phyloP scores from a whole-genome alignment of 768 basidiomycete species.

The Neoboletus subvelutipes region DNA sequence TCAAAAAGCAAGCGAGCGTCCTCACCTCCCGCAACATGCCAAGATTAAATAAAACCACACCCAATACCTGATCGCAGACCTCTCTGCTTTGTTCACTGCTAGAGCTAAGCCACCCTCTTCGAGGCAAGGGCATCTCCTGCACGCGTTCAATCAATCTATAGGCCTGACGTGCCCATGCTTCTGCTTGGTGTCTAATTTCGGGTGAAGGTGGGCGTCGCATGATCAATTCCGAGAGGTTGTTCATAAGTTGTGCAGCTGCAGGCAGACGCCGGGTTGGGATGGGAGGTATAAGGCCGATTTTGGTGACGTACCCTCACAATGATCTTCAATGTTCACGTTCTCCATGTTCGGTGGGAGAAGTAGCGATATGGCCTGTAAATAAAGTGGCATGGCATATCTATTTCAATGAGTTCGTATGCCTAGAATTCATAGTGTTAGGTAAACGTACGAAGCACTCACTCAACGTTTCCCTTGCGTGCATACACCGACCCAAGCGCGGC shows the following conservation, averaged over 20 bases:
- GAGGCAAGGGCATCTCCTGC: slow-evolving; percentile 16
- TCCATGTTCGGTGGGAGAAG: slow-evolving; percentile 46
- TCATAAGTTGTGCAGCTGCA: slow-evolving; percentile 48
- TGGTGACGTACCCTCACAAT: slow-evolving; percentile 53
- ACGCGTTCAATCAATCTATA: slow-evolving; percentile 34
- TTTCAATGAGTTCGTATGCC: not conserved
- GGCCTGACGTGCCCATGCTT: slow-evolving; percentile 61
- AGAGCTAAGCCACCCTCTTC: slow-evolving; percentile 19
- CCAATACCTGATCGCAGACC: slow-evolving; percentile 55
- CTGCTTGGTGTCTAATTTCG: slow-evolving; percentile 44
- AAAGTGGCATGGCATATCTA: slow-evolving; percentile 65
- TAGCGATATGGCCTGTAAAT: slow-evolving; percentile 62
- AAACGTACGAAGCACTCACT: slow-evolving; percentile 24
- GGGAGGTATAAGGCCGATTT: not conserved
- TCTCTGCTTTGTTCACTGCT: slow-evolving; percentile 29
- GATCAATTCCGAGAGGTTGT: slow-evolving; percentile 45
- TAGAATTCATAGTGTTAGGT: not conserved
- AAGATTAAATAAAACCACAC: slow-evolving; percentile 60
- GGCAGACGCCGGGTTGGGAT: not conserved
- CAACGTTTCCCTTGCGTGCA: slow-evolving; percentile 50
- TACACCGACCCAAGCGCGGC: slow-evolving; percentile 67
- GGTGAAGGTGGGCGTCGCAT: slow-evolving; percentile 39
- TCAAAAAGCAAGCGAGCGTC: not conserved
- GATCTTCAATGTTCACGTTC: slow-evolving; percentile 42
- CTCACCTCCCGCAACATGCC: slow-evolving; percentile 51